Evolutionary conservation across 2,329 filamentous ascomycete genomes (phyloP).

Genomic region (Spiromastix sp.): DNA sequence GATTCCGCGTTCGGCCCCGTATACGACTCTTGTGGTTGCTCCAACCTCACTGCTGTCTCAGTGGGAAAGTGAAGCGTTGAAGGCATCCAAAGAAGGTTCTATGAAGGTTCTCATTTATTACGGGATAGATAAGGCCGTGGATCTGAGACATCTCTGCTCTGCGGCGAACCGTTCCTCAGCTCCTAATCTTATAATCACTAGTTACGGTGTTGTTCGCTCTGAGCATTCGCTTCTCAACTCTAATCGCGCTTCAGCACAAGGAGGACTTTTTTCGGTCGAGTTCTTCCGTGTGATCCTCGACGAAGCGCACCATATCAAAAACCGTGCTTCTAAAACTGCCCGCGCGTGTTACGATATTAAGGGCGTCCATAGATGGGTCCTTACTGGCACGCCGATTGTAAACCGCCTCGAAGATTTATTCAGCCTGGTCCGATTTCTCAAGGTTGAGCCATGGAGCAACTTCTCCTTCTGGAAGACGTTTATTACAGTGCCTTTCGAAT

Average conservation of each 20-base stretch:
- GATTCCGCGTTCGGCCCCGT: slow-evolving; percentile 59
- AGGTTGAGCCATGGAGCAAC: slow-evolving; percentile 96
- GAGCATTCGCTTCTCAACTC: slow-evolving; percentile 66
- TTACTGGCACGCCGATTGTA: slow-evolving; percentile 94
- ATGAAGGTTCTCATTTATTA: slow-evolving; percentile 87
- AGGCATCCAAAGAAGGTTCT: slow-evolving; percentile 74
- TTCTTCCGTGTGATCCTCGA: slow-evolving; percentile 95
- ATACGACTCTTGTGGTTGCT: slow-evolving; percentile 88
- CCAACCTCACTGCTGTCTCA: slow-evolving; percentile 95
- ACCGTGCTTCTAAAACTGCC: slow-evolving; percentile 80
- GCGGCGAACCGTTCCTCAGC: slow-evolving; percentile 62
- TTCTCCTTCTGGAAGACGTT: slow-evolving; percentile 99
- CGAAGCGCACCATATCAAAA: slow-evolving; percentile 91
- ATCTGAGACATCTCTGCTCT: slow-evolving; percentile 70
- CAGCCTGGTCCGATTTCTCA: slow-evolving; percentile 80
- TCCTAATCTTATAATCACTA: slow-evolving; percentile 87
- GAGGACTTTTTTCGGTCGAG: slow-evolving; percentile 78
- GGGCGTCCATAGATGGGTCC: slow-evolving; percentile 78
- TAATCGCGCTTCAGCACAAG: slow-evolving; percentile 52
- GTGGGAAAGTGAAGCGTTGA: slow-evolving; percentile 92
- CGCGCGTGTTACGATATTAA: slow-evolving; percentile 87
- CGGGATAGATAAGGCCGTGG: slow-evolving; percentile 68
- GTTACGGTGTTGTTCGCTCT: slow-evolving; percentile 83
- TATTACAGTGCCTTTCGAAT: slow-evolving; percentile 94
- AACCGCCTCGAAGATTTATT: slow-evolving; percentile 93